Percentiles rank a stretch among this genome's conserved stretches.
Conservation (phyloP, 352 stramenopile genomes). For the Globisporangium emineosum region DNA sequence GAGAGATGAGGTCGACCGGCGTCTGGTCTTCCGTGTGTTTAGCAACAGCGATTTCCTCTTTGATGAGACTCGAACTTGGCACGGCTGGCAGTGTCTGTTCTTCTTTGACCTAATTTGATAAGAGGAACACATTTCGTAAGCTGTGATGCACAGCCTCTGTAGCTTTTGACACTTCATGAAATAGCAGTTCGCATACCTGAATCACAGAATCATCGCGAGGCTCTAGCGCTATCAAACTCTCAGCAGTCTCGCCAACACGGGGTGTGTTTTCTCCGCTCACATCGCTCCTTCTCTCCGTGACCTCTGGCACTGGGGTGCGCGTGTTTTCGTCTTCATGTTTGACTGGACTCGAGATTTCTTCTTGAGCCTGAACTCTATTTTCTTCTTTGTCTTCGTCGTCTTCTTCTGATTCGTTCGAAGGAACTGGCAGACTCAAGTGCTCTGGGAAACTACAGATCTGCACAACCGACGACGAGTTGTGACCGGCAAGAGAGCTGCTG, state of each 20-base stretch:
- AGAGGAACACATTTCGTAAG: neutral
- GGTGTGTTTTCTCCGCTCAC: neutral
- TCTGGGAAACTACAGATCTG: conserved; percentile 65
- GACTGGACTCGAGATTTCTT: conserved; percentile 8
- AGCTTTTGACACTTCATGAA: neutral
- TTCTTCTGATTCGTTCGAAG: conserved; percentile 18
- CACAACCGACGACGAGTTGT: conserved; percentile 38
- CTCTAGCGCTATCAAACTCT: neutral
- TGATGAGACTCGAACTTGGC: neutral
- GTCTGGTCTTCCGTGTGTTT: neutral
- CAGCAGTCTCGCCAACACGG: neutral
- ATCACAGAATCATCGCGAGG: neutral
- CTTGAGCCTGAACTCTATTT: neutral
- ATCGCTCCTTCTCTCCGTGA: neutral
- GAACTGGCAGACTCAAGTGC: conserved; percentile 47
- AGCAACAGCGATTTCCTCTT: conserved; percentile 5
- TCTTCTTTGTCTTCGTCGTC: conserved; percentile 19
- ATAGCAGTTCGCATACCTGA: neutral
- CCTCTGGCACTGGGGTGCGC: neutral
- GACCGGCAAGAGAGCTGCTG: conserved; percentile 57
- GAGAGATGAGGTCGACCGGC: neutral
- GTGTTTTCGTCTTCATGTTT: conserved; percentile 5
- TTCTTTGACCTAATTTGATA: conserved; percentile 2
- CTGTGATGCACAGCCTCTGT: neutral
- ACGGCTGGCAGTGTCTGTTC: neutral